Evolutionary conservation across 805 yeast species (phyloP).

Genomic region (Deakozyma indianensis): DNA sequence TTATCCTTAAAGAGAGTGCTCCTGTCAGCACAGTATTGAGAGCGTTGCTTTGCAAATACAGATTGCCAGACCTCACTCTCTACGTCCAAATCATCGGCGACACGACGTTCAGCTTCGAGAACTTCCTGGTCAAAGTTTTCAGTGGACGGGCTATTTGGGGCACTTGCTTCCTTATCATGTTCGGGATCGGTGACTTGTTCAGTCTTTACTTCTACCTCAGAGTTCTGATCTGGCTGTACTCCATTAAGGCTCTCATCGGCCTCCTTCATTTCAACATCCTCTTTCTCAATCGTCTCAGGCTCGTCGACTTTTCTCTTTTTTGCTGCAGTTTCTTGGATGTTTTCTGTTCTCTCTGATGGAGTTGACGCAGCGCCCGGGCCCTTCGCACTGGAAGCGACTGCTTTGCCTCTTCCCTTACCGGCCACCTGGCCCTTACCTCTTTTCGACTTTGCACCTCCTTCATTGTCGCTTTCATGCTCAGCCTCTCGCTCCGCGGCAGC

Average conservation of each 20-base stretch:
- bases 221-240: not conserved
- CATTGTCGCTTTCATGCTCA: not conserved
- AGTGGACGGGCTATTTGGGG: slow-evolving; percentile 1
- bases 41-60: slow-evolving; percentile 65
- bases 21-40: slow-evolving; percentile 58
- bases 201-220: not conserved
- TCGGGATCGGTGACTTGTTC: not conserved
- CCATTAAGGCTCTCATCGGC: not conserved
- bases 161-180: not conserved
- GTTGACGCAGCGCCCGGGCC: not conserved
- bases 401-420: not conserved
- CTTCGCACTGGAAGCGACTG: not conserved
- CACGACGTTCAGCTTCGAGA: slow-evolving; percentile 12
- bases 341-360: not conserved
- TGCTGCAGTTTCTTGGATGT: not conserved
- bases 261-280: not conserved
- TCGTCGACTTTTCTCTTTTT: not conserved
- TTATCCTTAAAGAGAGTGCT: slow-evolving; percentile 48
- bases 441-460: not conserved
- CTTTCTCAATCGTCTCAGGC: not conserved
- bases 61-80: slow-evolving; percentile 76
- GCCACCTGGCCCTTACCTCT: not conserved
- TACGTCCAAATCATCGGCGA: slow-evolving; percentile 32
- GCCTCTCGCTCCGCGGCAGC: slow-evolving; percentile 2
- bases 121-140: slow-evolving; percentile 19